These are phyloP conservation scores for Metarhizium album DNA, from an alignment of 2,329 filamentous ascomycete genomes.

Conservation along the genomic window DNA sequence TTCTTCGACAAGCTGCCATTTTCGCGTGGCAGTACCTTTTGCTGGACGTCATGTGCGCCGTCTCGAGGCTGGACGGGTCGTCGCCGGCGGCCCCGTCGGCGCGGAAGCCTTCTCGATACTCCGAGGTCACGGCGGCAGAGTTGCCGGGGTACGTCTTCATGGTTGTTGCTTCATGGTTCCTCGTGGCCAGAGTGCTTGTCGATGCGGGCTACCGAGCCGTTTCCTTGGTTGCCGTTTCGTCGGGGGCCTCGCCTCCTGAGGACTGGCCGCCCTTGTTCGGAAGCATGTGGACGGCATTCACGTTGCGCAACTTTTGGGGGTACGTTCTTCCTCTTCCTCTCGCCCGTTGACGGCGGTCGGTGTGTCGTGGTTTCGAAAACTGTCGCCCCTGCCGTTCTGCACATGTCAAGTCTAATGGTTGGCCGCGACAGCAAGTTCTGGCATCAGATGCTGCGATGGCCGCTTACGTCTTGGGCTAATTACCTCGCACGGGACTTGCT, in stretches of 20 bases:
- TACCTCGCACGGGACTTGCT: neutral
- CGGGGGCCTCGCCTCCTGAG: neutral
- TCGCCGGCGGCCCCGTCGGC: neutral
- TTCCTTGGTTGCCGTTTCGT: neutral
- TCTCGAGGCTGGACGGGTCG: neutral
- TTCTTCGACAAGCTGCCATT: neutral
- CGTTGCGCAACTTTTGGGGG: conserved; percentile 1
- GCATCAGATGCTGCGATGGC: neutral
- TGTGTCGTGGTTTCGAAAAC: too few species aligned
- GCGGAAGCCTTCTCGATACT: neutral
- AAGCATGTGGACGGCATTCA: neutral
- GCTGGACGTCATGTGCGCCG: neutral
- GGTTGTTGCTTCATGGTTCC: neutral
- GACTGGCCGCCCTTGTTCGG: conserved; percentile 1
- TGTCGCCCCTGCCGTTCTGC: too few species aligned
- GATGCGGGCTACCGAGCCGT: neutral
- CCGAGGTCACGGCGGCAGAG: neutral
- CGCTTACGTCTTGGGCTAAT: neutral
- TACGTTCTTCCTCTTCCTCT: neutral
- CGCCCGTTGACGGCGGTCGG: too few species aligned
- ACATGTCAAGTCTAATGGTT: neutral
- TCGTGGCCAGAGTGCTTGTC: neutral
- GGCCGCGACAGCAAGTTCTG: neutral
- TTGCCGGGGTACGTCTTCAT: neutral
- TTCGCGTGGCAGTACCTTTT: neutral